Base-by-base conservation (phyloP, 305 asterid species). In the Solanum hybrid region DNA sequence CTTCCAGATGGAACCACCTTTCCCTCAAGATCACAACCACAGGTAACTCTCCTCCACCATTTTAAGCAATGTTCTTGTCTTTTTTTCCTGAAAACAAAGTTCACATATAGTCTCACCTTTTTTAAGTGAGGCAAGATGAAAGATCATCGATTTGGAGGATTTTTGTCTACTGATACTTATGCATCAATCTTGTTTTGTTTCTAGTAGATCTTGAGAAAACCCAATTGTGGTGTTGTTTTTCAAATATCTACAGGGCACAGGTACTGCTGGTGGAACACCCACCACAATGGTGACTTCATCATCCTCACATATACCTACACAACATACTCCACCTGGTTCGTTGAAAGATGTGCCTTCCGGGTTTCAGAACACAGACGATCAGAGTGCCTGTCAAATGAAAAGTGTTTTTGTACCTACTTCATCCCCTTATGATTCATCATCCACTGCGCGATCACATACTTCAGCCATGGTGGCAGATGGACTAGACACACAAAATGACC, bases 1-100 rank as follows among this genome's bases (percentile, higher is more conserved):
- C 98, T 95, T 92, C 99, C 99, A 20, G 99, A 97, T 93, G 99
- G 99, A 86, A 97, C 99, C 91, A 97, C 98, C 86, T 96, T 93
- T 88, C 99, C 98, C 90, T 92, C 99, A 88, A 94, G 93, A 92
- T 91, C 96, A 38, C 99, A 94, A 98, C 98, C 96, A 94, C 88
- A 78, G 38, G 37, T n/a, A 38, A 29, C 78, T 90, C 42, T 80
- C 60, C 31, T 76, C 60, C 90, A 38, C 46, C 79, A 69, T 27
- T 81, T 56, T 89, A 35, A 69, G 87, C 87, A 29, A 10, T 51
- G 46, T 31, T 26, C 20, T 51, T 31, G 29, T 85, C 27, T 10
- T 85, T 22, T 46, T 56, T 46, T 32, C 64, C 31, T 29, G 3
- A 31, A 20, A 56, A 82, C 73, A 82, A 82, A 46, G 73, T 85